Evolutionary conservation across 306 rosid species (phyloP).

Genomic region (Lathyrus aphaca): DNA sequence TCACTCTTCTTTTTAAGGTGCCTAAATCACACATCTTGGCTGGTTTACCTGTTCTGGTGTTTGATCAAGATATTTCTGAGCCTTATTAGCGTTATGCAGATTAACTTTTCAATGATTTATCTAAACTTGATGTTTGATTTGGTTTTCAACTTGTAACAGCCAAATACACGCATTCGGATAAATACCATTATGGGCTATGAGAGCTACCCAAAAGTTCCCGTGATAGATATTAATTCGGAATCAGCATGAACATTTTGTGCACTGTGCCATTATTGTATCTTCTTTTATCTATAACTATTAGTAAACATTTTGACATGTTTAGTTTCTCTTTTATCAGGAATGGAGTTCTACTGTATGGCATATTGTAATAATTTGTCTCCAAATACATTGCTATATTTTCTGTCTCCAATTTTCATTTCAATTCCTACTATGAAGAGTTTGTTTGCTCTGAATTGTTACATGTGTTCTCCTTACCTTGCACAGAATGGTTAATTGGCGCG

Average conservation of each 20-base stretch:
- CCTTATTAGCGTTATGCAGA: conserved; percentile 7
- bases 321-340: conserved; percentile 35
- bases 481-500: neutral
- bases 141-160: conserved; percentile 62
- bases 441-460: too few species aligned
- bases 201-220: conserved; percentile 77
- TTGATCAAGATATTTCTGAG: conserved; percentile 3
- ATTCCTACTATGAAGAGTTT: neutral
- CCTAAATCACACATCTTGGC: conserved; percentile 6
- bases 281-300: conserved; percentile 26
- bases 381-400: conserved; percentile 18
- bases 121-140: conserved; percentile 38
- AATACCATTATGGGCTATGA: conserved; percentile 88
- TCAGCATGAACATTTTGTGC: conserved; percentile 32
- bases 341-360: conserved; percentile 35
- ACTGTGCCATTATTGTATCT: conserved; percentile 39
- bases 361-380: conserved; percentile 30
- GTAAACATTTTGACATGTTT: conserved; percentile 36
- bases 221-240: conserved; percentile 42
- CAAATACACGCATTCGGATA: conserved; percentile 81
- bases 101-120: conserved; percentile 12
- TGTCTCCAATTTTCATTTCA: conserved; percentile 30
- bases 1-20: neutral
- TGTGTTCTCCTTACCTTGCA: conserved; percentile 18
- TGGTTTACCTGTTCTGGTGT: neutral